Conservation (phyloP, 2,329 filamentous ascomycete species). For the Epichloe sp. region DNA sequence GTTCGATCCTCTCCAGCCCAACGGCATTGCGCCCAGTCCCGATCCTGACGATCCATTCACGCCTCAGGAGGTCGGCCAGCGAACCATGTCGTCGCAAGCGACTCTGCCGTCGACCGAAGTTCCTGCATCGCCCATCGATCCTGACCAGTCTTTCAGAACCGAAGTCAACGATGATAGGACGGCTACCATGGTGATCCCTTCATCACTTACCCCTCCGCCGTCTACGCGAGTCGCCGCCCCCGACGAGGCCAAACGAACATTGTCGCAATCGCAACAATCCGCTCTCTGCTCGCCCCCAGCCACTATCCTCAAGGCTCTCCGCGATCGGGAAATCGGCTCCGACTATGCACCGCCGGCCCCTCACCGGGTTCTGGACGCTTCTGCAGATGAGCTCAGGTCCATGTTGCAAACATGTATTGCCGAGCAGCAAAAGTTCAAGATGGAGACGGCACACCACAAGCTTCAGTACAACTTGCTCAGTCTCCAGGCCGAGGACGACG, state of each 20-base stretch:
- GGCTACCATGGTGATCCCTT: constrained; percentile 36
- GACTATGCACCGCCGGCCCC: constrained; percentile 35
- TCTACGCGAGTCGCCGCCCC: constrained; percentile 35
- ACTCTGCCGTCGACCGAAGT: constrained; percentile 46
- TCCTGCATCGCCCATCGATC: constrained; percentile 38
- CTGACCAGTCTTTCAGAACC: constrained; percentile 34
- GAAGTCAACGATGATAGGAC: constrained; percentile 35
- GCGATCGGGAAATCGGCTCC: constrained; percentile 16
- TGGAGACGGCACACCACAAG: constrained; percentile 80
- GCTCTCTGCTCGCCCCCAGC: constrained; percentile 41
- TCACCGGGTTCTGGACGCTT: constrained; percentile 38
- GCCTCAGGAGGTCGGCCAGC: constrained; percentile 17
- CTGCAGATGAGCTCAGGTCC: constrained; percentile 40
- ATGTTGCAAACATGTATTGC: constrained; percentile 42
- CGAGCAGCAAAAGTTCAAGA: constrained; percentile 52
- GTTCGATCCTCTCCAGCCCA: constrained; percentile 19
- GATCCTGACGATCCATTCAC: constrained; percentile 16
- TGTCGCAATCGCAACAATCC: constrained; percentile 32
- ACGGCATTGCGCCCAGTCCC: constrained; percentile 22
- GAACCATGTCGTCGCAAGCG: constrained; percentile 31
- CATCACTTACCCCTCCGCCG: constrained; percentile 44
- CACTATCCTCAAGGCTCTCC: constrained; percentile 27
- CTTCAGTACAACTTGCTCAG: constrained; percentile 75
- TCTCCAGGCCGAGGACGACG: constrained; percentile 72
- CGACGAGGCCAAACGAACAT: constrained; percentile 15